These are phyloP conservation scores for Phtheirospermum japonicum DNA, from an alignment of 257 asterid species.

Conservation along the genomic window DNA sequence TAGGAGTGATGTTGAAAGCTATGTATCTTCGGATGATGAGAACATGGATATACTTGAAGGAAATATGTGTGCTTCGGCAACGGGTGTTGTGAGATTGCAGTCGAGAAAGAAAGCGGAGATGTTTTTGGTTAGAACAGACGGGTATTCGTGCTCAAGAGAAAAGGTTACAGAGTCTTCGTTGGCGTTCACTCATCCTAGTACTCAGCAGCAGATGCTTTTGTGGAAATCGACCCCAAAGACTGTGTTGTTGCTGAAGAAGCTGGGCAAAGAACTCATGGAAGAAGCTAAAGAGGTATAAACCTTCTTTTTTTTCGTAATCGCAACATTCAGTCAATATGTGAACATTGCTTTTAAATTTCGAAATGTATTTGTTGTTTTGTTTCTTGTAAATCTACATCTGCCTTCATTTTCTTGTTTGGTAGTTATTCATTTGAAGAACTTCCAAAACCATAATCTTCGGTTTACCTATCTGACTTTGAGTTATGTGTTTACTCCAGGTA, in stretches of 20 bases:
- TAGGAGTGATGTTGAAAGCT: conserved; percentile 42
- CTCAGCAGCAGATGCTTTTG: conserved; percentile 98
- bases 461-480: conserved; percentile 26
- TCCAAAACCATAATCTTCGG: conserved; percentile 12
- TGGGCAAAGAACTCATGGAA: conserved; percentile 94
- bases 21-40: conserved; percentile 54
- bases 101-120: conserved; percentile 98
- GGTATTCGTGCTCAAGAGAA: conserved; percentile 89
- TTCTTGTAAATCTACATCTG: conserved; percentile 6
- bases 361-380: not conserved
- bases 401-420: conserved; percentile 9
- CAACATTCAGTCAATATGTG: not conserved
- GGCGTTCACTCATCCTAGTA: conserved; percentile 96
- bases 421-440: conserved; percentile 4
- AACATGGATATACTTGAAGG: conserved; percentile 62
- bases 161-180: conserved; percentile 95
- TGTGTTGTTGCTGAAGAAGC: conserved; percentile 81
- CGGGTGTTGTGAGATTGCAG: conserved; percentile 97
- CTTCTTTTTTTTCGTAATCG: conserved; percentile 6
- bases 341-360: conserved; percentile 8
- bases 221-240: conserved; percentile 98
- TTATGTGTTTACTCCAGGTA: conserved; percentile 54
- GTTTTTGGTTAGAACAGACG: conserved; percentile 98
- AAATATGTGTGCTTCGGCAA: conserved; percentile 86
- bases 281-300: conserved; percentile 85